Percentiles rank a stretch among this genome's conserved stretches.
Conservation (phyloP, 2,329 filamentous ascomycete genomes). For the Neofusicoccum ribis region DNA sequence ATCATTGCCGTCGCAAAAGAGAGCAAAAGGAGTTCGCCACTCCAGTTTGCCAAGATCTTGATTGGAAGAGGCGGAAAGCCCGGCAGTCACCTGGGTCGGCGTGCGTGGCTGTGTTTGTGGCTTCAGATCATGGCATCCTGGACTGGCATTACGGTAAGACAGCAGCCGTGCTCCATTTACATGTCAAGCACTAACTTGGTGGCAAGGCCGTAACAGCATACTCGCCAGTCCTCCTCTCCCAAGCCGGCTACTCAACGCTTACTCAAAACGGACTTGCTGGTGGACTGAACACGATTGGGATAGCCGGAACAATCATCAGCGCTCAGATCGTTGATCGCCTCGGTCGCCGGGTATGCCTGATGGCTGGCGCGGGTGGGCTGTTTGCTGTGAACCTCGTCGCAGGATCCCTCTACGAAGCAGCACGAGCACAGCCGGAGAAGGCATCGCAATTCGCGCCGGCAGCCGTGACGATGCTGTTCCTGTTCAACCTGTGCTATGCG, state of each 20-base stretch:
- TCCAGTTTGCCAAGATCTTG: conserved; percentile 42
- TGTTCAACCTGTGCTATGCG: conserved; percentile 55
- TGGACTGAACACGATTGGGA: conserved; percentile 54
- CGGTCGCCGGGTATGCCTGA: conserved; percentile 46
- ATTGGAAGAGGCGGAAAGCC: conserved; percentile 33
- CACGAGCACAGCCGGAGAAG: conserved; percentile 25
- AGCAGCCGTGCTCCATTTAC: neutral
- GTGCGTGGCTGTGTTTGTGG: conserved; percentile 47
- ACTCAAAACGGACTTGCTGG: conserved; percentile 52
- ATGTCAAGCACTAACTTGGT: neutral
- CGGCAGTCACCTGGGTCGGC: conserved; percentile 37
- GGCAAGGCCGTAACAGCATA: conserved; percentile 32
- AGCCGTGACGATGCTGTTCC: conserved; percentile 51
- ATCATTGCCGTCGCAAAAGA: conserved; percentile 36
- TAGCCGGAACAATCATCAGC: conserved; percentile 53
- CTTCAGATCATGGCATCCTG: conserved; percentile 49
- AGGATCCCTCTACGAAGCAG: conserved; percentile 22
- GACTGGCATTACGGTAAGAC: conserved; percentile 43
- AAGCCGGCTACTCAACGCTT: conserved; percentile 39
- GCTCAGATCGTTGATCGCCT: conserved; percentile 54
- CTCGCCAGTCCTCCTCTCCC: conserved; percentile 33
- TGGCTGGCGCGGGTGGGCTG: conserved; percentile 41
- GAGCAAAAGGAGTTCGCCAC: conserved; percentile 36
- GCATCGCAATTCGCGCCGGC: conserved; percentile 45
- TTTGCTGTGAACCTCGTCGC: conserved; percentile 47